A percentile compares a stretch with the other conserved stretches of the same genome.
Evolutionary conservation across 371 early-diverging fungal genomes (phyloP).

Genomic region (Rhizopus delemar): DNA sequence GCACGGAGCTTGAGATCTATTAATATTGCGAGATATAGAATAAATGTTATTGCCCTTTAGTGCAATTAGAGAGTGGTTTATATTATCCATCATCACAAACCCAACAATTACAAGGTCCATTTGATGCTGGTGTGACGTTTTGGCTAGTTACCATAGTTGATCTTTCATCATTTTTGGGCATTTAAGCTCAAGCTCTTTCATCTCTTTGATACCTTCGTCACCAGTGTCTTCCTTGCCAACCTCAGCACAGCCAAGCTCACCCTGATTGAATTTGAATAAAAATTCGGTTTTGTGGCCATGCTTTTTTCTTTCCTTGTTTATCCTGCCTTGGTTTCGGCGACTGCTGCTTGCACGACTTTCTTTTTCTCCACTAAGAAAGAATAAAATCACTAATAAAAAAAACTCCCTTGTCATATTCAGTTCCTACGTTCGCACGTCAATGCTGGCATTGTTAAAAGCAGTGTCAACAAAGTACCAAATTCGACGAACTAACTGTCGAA

Average conservation of each 20-base stretch:
- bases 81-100: too few species aligned
- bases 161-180: too few species aligned
- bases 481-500: conserved; percentile 9
- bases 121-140: too few species aligned
- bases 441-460: conserved; percentile 7
- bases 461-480: conserved; percentile 8
- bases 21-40: too few species aligned
- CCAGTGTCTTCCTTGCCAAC: conserved; percentile 9
- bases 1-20: too few species aligned
- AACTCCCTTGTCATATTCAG: conserved; percentile 1
- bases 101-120: too few species aligned
- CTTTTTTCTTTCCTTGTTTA: neutral
- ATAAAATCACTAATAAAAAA: neutral
- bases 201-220: conserved; percentile 12
- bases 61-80: too few species aligned
- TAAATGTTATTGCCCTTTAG: too few species aligned
- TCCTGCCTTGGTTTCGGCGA: conserved; percentile 10
- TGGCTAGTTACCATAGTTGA: too few species aligned
- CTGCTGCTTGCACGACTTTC: conserved; percentile 11
- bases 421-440: conserved; percentile 16
- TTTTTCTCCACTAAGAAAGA: conserved; percentile 5
- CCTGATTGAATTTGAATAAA: neutral
- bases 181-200: neutral
- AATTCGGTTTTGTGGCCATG: conserved; percentile 13
- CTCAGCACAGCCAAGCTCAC: conserved; percentile 17